Evolutionary conservation across 352 stramenopile species (phyloP), one percentile per base, ranked within the genome.

Genomic region (Pythium sukuiense): DNA sequence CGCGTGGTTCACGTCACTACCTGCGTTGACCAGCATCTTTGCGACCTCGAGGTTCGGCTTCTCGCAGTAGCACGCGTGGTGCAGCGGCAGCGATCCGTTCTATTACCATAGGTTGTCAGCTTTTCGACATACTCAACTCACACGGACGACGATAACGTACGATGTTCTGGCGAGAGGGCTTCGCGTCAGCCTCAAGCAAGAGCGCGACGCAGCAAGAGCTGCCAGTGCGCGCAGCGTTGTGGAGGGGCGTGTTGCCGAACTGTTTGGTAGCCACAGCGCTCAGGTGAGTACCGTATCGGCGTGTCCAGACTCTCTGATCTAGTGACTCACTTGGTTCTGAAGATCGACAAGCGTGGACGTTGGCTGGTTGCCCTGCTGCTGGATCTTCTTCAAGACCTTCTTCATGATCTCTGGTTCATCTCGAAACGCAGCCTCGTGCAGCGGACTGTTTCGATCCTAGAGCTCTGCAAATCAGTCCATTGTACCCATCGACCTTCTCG

Each of bases 11-110:
- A 91, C 75, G 56, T 93, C 75, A 26, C 74, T 79, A 11, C 81
- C 81, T 43, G 83, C 83, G 18, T 76, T 67, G 1, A 93, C 63
- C 5, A 93, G 74, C 1, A 89, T 64, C 61, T 79, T 73, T 24
- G 83, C 71, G 39, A 91, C 80, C 20, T 77, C 52, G 50, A 76
- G 16, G 43, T 90, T 92, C 20, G 78, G 69, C 2, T 60, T 67
- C 26, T 87, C 81, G 69, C 85, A 88, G 70, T 93, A 93, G 64
- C 85, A 93, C 37, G 83, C 83, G 57, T 93, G 85, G 57, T 93
- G 85, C 16, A 93, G 69, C 12, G 83, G 76, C 29, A 83, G 72
- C 20, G 85, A 93, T 12, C 80, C 81, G 62, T 92, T 91, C 83
- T 93, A 26, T 4, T 14, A 0, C 2, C 24, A 6, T 8, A 29